Evolutionary conservation across 331 rosid genomes (phyloP), one percentile per base, ranked within the genome.

Genomic region (Arachis monticola): DNA sequence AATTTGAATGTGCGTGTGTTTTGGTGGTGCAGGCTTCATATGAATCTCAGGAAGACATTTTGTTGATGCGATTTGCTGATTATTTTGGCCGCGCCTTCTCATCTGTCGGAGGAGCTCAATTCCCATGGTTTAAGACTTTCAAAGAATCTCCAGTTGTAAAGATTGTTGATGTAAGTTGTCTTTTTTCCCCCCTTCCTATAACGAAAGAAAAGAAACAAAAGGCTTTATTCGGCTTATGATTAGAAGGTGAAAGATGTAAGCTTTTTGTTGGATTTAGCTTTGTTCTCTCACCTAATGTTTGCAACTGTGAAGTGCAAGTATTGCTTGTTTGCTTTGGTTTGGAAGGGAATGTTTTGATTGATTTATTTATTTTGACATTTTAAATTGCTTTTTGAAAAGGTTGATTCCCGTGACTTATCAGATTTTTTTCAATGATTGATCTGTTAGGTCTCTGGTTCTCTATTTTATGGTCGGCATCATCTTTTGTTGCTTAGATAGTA

Each of bases 61-160:
- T 83, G 91, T 85, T 93, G 77, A 86, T 89, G 96, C 82, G 90
- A 30, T 91, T 93, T 47, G 92, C 96, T 6, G 98, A 93, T 83
- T 89, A 91, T 57, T 88, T 89, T 71, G 96, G 92, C 12, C 88
- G 89, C 17, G 93, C 88, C 64, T 93, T 93, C 80, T 78, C 93
- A 30, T 74, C 82, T 0, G 98, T 93, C n/a, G 76, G 82, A 44
- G 87, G 92, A 10, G 83, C 97, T 75, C 98, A 93, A 81, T 93
- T 93, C 80, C 97, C 97, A n/a, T 93, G 97, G 98, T 42, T 88
- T 82, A 91, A 88, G 89, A 72, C 74, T 73, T 80, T 93, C 78
- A 85, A 86, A 70, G 98, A 93, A 68, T 89, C 96, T 41, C 65
- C 87, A 5, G 90, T 89, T 57, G 92, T 84, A 5, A 89, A 77